Evolutionary conservation across 805 yeast genomes (phyloP), one percentile per base, ranked within the genome.

Genomic region (Kluyveromyces siamensis): DNA sequence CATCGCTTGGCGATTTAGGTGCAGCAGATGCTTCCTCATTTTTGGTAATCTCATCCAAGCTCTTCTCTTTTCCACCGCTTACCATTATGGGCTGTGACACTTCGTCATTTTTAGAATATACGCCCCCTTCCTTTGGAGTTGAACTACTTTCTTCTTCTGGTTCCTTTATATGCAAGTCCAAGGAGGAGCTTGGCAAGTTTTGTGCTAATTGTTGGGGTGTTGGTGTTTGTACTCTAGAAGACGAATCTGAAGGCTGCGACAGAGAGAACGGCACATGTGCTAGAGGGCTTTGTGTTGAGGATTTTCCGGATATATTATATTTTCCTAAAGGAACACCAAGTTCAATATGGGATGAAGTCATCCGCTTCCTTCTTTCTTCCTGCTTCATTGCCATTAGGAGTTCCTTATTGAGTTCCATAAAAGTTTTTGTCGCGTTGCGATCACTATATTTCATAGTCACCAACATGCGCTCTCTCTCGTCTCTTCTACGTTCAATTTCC

Each of bases 391-490:
- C 68, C 44, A 53, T 50, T 19, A 65, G 50, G n/a, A 65, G 49
- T 38, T 62, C 59, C 47, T 59, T 60, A 44, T 65, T 62, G 2
- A 63, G 57, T 48, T 60, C 64, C 66, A 65, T 65, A 45, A 65
- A 65, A 4, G 58, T 52, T 47, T 61, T 65, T 9, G 68, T 60
- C 41, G 56, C 60, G 42, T 58, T 60, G 44, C 67, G 58, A 41
- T 65, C 69, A 40, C 63, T 65, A 47, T 65, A 65, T 49, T 65
- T 65, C 60, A 65, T 56, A 40, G 56, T 59, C 7, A 62, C 66
- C n/a, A 65, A 51, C 69, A 65, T 65, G 41, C 56, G 59, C 36
- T 65, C 69, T 27, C 65, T 52, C 2, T 60, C 53, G 45, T 65
- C 66, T 35, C 69, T 53, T 47, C 63, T 52, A 45, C 57, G 60